phyloP scores from a whole-genome alignment of 495 filamentous ascomycete genomes.

The Usnea hakonensis region DNA sequence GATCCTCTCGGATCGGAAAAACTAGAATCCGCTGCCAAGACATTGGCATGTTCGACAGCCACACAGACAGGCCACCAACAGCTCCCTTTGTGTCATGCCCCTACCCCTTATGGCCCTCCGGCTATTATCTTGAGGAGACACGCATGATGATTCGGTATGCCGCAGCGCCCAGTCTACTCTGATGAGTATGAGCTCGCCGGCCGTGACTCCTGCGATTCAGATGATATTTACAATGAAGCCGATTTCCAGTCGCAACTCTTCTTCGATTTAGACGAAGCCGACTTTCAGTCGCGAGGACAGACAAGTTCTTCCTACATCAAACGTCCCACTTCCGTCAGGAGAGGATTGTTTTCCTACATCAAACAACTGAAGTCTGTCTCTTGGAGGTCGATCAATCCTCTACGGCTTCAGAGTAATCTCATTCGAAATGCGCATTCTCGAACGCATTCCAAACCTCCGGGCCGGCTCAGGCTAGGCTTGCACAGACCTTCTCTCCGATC shows the following conservation, averaged over 20 bases:
- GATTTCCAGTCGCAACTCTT: conserved; percentile 1
- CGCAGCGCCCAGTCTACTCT: conserved; percentile 36
- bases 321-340: no score
- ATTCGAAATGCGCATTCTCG: background rate
- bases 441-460: conserved; percentile 1
- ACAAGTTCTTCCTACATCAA: conserved; percentile 26
- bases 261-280: conserved; percentile 43
- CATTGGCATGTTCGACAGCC: background rate
- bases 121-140: background rate
- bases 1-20: background rate
- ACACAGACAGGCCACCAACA: background rate
- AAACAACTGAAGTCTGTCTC: conserved; percentile 18
- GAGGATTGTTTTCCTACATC: conserved; percentile 27
- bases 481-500: conserved; percentile 41
- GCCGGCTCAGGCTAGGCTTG: conserved; percentile 1
- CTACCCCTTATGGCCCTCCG: background rate
- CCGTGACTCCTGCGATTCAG: conserved; percentile 40
- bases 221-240: conserved; percentile 33
- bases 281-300: conserved; percentile 41
- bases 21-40: background rate
- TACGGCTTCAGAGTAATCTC: conserved; percentile 3
- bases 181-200: conserved; percentile 42
- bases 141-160: conserved; percentile 29
- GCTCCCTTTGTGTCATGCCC: background rate
- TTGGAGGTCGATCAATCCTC: conserved; percentile 24